Conservation (phyloP, 495 filamentous ascomycete species). For the Penicillium riverlandense region DNA sequence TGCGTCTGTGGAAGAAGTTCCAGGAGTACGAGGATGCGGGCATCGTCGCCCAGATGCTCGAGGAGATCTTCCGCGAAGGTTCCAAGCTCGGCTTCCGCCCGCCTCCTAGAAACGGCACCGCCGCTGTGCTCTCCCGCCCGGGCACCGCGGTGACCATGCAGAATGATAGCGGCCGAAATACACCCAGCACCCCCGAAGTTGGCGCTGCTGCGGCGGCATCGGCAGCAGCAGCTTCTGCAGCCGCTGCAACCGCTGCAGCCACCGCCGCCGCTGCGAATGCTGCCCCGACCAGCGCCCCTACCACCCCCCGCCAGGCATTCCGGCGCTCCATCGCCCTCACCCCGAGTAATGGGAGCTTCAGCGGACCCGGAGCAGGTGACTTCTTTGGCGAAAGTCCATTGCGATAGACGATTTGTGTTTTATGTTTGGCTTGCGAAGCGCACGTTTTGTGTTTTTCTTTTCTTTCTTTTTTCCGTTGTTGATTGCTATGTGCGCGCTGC, state of each 20-base stretch:
- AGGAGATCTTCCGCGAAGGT: constrained; percentile 74
- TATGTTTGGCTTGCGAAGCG: not conserved
- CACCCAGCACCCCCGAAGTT: constrained; percentile 32
- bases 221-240: not conserved
- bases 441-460: not conserved
- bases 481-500: not conserved
- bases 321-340: constrained; percentile 40
- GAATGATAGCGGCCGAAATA: constrained; percentile 38
- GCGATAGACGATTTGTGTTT: constrained; percentile 15
- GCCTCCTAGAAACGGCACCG: constrained; percentile 41
- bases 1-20: constrained; percentile 86
- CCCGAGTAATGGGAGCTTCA: constrained; percentile 40
- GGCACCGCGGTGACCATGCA: constrained; percentile 39
- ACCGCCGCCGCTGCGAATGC: constrained; percentile 1
- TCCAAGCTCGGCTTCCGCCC: constrained; percentile 66
- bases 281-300: constrained; percentile 28
- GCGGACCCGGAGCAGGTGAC: constrained; percentile 32
- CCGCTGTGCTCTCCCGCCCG: constrained; percentile 33
- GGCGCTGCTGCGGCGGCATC: constrained; percentile 7
- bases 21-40: constrained; percentile 82
- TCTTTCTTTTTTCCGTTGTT: not conserved
- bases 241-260: not conserved
- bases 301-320: constrained; percentile 39
- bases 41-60: constrained; percentile 62
- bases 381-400: constrained; percentile 39